These are phyloP conservation scores for Penicillium sp. DNA, from an alignment of 2,329 filamentous ascomycete species.

Conservation along the genomic window DNA sequence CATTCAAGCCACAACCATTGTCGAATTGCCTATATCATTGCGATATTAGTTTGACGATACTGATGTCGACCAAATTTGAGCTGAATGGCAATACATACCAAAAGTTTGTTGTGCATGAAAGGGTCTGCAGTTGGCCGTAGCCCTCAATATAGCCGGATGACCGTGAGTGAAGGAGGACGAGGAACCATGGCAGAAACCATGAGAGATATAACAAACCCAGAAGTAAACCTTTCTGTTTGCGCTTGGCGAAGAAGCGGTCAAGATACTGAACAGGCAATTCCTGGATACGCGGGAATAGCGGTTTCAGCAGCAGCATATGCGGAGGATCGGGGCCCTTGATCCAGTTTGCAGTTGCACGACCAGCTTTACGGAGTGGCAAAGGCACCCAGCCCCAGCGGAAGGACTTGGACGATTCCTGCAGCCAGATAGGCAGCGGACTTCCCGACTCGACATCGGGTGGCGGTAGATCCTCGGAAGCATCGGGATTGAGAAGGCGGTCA, in stretches of 20 bases:
- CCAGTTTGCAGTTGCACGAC: conserved; percentile 49
- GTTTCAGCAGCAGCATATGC: conserved; percentile 49
- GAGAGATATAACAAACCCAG: conserved; percentile 48
- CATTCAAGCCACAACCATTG: conserved; percentile 58
- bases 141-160: conserved; percentile 54
- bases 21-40: conserved; percentile 40
- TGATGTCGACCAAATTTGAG: neutral
- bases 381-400: conserved; percentile 55
- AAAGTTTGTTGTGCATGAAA: conserved; percentile 52
- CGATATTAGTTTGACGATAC: conserved; percentile 4
- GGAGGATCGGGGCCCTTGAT: conserved; percentile 54
- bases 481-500: conserved; percentile 37
- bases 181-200: conserved; percentile 54
- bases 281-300: conserved; percentile 52
- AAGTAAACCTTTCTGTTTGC: conserved; percentile 49
- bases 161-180: conserved; percentile 50
- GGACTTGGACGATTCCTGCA: conserved; percentile 52
- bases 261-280: conserved; percentile 50
- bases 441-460: conserved; percentile 35
- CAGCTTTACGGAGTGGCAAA: conserved; percentile 49
- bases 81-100: conserved; percentile 39
- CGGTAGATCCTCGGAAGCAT: conserved; percentile 37
- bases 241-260: conserved; percentile 51
- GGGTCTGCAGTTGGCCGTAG: conserved; percentile 50
- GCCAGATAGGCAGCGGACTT: conserved; percentile 49